Evolutionary conservation across 179 eudicot species (phyloP).

Genomic region (Kewa caespitosa): DNA sequence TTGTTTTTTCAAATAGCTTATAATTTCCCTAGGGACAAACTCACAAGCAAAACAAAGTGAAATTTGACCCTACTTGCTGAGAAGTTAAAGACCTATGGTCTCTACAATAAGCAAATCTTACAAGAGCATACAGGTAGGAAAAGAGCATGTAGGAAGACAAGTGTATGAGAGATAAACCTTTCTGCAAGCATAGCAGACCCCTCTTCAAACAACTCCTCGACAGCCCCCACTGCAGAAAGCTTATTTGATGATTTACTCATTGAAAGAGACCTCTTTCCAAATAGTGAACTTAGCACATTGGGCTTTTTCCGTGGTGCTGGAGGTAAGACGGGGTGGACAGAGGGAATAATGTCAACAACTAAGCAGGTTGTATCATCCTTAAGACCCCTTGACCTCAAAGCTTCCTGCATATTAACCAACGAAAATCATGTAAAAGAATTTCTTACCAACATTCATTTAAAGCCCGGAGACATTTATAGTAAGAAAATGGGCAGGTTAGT

Average conservation of each 20-base stretch:
- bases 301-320: slow-evolving; percentile 63
- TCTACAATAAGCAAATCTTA: neutral
- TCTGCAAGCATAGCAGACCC: slow-evolving; percentile 98
- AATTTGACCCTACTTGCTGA: neutral
- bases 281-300: slow-evolving; percentile 58
- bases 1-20: neutral
- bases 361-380: slow-evolving; percentile 99
- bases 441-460: slow-evolving; percentile 6
- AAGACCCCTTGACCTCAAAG: slow-evolving; percentile 87
- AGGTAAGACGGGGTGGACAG: slow-evolving; percentile 60
- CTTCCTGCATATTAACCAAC: slow-evolving; percentile 35
- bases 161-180: slow-evolving; percentile 45
- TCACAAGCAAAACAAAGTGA: neutral
- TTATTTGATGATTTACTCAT: slow-evolving; percentile 52
- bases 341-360: slow-evolving; percentile 94
- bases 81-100: neutral
- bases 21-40: neutral
- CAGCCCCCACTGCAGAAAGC: slow-evolving; percentile 87
- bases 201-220: slow-evolving; percentile 85
- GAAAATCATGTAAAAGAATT: slow-evolving; percentile 9
- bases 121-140: neutral
- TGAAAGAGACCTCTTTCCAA: slow-evolving; percentile 55
- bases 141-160: slow-evolving; percentile 5
- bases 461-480: neutral
- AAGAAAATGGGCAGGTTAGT: neutral